Conservation (phyloP, 805 yeast species). For the Ogataea paradorogensis region DNA sequence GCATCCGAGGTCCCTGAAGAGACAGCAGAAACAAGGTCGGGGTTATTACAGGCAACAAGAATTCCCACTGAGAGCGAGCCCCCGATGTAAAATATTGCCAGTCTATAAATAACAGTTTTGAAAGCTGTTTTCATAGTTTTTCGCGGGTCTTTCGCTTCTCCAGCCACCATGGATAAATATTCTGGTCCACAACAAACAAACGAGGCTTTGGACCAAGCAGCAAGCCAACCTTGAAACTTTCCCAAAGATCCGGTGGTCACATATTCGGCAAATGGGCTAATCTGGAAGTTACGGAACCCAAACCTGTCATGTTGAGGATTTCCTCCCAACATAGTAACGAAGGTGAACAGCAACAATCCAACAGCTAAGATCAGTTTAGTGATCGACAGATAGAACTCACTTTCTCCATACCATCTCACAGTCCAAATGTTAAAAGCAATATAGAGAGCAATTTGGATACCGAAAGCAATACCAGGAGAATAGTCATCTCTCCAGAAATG, state of each 20-base stretch:
- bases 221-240: constrained; percentile 41
- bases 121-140: constrained; percentile 39
- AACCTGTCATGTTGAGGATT: constrained; percentile 49
- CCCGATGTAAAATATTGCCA: constrained; percentile 43
- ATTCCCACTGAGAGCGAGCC: constrained; percentile 39
- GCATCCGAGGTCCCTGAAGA: constrained; percentile 63
- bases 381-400: constrained; percentile 46
- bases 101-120: constrained; percentile 41
- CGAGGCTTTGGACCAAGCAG: constrained; percentile 37
- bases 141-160: constrained; percentile 43
- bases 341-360: constrained; percentile 48
- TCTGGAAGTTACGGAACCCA: constrained; percentile 45
- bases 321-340: constrained; percentile 56
- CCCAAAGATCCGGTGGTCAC: constrained; percentile 38
- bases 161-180: constrained; percentile 43
- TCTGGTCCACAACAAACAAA: constrained; percentile 44
- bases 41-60: constrained; percentile 37
- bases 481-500: constrained; percentile 51
- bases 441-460: constrained; percentile 41
- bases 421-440: constrained; percentile 44
- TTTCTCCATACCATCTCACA: constrained; percentile 49
- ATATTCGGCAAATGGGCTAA: constrained; percentile 40
- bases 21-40: constrained; percentile 42
- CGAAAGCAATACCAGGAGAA: constrained; percentile 45
- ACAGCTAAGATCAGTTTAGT: constrained; percentile 47